Evolutionary conservation across 768 basidiomycete species (phyloP).

Genomic region (Russula ochroleuca): DNA sequence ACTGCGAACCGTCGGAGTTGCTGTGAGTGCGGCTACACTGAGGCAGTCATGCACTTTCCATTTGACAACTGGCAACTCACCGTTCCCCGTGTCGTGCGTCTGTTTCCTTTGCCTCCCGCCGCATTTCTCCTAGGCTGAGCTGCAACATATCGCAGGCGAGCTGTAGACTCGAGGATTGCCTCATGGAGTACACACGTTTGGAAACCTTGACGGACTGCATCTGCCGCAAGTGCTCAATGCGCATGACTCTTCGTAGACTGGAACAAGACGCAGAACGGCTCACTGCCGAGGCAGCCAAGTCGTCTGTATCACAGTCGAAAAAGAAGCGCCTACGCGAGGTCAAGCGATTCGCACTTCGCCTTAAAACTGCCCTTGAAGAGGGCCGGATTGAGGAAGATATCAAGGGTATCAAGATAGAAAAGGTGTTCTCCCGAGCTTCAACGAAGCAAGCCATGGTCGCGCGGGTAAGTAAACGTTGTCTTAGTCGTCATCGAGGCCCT

Average conservation of each 20-base stretch:
- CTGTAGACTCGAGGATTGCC: constrained; percentile 75
- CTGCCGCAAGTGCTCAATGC: constrained; percentile 86
- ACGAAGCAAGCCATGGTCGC: constrained; percentile 93
- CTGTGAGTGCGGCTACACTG: constrained; percentile 85
- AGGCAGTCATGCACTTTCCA: constrained; percentile 88
- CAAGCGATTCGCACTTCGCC: constrained; percentile 54
- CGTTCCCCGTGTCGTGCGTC: constrained; percentile 51
- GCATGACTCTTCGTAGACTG: constrained; percentile 67
- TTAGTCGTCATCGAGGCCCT: constrained; percentile 4
- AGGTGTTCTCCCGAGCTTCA: constrained; percentile 65
- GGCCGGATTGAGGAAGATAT: constrained; percentile 81
- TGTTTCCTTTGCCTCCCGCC: constrained; percentile 41
- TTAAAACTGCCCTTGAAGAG: constrained; percentile 62
- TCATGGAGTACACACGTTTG: constrained; percentile 83
- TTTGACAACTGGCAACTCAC: constrained; percentile 83
- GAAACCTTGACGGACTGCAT: constrained; percentile 89
- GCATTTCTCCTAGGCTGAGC: constrained; percentile 1
- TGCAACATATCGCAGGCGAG: constrained; percentile 41
- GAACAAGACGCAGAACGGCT: constrained; percentile 58
- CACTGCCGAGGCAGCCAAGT: constrained; percentile 32
- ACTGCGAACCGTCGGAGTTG: constrained; percentile 89
- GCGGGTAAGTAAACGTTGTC: constrained; percentile 49
- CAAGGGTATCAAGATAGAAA: constrained; percentile 75
- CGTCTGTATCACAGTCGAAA: constrained; percentile 57
- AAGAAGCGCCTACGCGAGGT: constrained; percentile 74